These are phyloP conservation scores for Phalaenopsis hybrid DNA, from an alignment of 116 monocot species.

Conservation along the genomic window DNA sequence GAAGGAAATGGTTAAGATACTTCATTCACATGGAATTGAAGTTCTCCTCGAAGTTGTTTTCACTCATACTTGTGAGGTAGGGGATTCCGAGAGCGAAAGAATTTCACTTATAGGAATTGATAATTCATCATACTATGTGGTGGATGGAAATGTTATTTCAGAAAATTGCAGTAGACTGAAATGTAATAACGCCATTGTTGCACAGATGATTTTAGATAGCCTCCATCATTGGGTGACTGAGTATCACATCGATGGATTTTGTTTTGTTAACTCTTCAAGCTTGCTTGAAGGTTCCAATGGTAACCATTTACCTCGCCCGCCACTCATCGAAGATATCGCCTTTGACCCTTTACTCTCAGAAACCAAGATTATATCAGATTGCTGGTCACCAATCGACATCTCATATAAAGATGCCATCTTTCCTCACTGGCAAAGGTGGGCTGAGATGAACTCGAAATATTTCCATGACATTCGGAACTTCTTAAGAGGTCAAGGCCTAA, in stretches of 20 bases:
- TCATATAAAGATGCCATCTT: conserved; percentile 45
- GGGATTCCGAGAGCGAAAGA: conserved; percentile 34
- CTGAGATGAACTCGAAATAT: conserved; percentile 70
- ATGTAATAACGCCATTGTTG: conserved; percentile 52
- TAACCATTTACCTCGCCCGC: conserved; percentile 40
- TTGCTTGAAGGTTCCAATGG: conserved; percentile 35
- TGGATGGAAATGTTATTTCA: conserved; percentile 26
- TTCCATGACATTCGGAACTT: conserved; percentile 67
- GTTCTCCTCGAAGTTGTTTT: conserved; percentile 77
- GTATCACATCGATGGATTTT: conserved; percentile 83
- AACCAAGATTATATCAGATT: conserved; percentile 72
- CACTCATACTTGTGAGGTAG: conserved; percentile 57
- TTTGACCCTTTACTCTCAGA: conserved; percentile 76
- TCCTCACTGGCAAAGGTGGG: conserved; percentile 90
- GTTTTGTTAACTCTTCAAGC: conserved; percentile 59
- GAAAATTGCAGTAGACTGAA: conserved; percentile 34
- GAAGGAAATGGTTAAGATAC: conserved; percentile 76
- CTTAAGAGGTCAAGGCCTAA: conserved; percentile 60
- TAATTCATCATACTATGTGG: conserved; percentile 58
- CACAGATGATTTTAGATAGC: conserved; percentile 76
- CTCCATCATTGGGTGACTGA: conserved; percentile 72
- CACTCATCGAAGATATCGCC: conserved; percentile 70
- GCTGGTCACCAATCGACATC: conserved; percentile 62
- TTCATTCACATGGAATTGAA: conserved; percentile 75
- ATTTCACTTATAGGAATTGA: conserved; percentile 81